A percentile compares a stretch with the other conserved stretches of the same genome.
These are phyloP conservation scores for Physcia stellaris DNA, from an alignment of 495 filamentous ascomycete genomes.

Conservation along the genomic window DNA sequence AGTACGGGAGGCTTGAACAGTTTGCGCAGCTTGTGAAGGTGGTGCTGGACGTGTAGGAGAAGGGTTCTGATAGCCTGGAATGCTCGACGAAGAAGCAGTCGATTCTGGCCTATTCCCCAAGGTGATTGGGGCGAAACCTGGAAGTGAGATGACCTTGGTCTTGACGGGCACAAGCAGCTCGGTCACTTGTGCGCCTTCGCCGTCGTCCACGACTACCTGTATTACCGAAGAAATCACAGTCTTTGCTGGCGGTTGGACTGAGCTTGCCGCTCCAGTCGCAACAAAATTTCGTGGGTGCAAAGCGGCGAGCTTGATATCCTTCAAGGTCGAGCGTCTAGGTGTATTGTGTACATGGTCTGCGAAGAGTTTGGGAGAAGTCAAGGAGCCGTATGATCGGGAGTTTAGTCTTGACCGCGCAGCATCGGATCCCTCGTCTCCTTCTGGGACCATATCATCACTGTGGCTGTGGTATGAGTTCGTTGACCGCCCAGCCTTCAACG, in stretches of 20 bases:
- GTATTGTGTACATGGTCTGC: too few relatives aligned
- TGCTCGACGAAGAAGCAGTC: background rate
- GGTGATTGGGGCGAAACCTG: constrained; percentile 1
- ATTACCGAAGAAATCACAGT: background rate
- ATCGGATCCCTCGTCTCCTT: too few relatives aligned
- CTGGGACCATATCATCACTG: too few relatives aligned
- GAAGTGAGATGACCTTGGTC: background rate
- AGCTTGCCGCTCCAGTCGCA: background rate
- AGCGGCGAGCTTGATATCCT: background rate
- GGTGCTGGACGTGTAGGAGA: background rate
- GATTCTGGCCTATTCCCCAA: background rate
- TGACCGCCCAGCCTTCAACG: constrained; percentile 2
- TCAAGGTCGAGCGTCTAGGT: too few relatives aligned
- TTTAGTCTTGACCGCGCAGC: too few relatives aligned
- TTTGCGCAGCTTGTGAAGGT: background rate
- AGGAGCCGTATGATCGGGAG: too few relatives aligned
- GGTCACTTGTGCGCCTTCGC: background rate
- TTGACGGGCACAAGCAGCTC: constrained; percentile 1
- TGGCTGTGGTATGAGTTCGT: too few relatives aligned
- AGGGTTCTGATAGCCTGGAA: background rate
- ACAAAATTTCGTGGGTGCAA: constrained; percentile 1
- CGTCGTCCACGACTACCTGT: constrained; percentile 2
- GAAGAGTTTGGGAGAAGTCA: constrained; percentile 7
- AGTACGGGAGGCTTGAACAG: background rate
- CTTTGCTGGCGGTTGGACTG: background rate